Base-by-base conservation (phyloP, 345 rosid species). In the Hibiscus trionum region DNA sequence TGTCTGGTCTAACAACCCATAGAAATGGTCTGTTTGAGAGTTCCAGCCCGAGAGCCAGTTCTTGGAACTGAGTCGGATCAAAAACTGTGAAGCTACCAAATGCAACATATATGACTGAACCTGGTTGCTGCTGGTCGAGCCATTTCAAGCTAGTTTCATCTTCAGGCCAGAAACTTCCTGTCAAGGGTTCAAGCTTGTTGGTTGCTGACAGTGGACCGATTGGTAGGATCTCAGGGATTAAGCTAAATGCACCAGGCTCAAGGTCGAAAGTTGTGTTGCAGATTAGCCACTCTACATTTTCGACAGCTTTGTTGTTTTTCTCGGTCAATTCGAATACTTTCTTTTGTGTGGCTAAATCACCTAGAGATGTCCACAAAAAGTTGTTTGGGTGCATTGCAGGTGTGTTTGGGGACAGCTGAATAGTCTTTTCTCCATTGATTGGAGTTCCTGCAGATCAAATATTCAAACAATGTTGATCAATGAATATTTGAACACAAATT, bases 1-100 rank as follows among this genome's bases (percentile, higher is more conserved):
- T 17, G 11, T 60, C 69, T 62, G 75, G 75, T 15, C 61, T 61
- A 4, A 72, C 70, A 7, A 72, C 75, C 75, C 75, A 72, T 3
- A 71, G 39, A 10, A 71, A 71, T 11, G 74, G 66, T 8, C 12
- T 58, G 56, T 59, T 14, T 14, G 66, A 55, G 2, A 71, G 74
- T 11, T 71, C 74, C 0, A 71, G 56, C 0, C 66, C 66, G 4
- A 58, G 16, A 3, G 66, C 56, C 17, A 59, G 6, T 60, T 71
- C 74, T 27, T 16, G 74, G 66, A 71, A 71, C 17, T 72, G 67
- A 1, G 8, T 60, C 10, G 19, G 44, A 27, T 60, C 66, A 1
- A 59, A 61, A 44, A 60, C 11, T 0, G 67, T 60, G 56, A 72
- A 72, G 58, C 67, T 72, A 4, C 67, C 74, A n/a, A 72, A 72